A percentile compares a stretch with the other conserved stretches of the same genome.
Conservation (phyloP, 2,329 filamentous ascomycete species). For the Penicillium sp. region DNA sequence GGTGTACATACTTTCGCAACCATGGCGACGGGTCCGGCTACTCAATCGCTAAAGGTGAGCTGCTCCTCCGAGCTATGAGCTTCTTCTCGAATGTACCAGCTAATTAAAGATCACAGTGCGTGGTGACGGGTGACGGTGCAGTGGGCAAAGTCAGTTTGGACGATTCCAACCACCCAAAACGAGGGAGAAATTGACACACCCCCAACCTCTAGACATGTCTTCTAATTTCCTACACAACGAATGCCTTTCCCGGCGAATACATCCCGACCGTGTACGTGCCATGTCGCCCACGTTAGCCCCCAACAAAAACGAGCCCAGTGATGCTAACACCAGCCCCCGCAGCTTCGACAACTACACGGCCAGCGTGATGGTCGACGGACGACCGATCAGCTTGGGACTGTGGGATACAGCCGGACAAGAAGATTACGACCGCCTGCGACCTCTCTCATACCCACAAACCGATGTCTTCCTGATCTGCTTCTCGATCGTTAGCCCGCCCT, state of each 20-base stretch:
- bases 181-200: conserved; percentile 1
- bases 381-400: conserved; percentile 90
- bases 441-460: conserved; percentile 95
- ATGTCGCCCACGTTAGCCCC: neutral
- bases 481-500: conserved; percentile 94
- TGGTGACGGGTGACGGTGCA: conserved; percentile 98
- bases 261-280: conserved; percentile 75
- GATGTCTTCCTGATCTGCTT: conserved; percentile 99
- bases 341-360: conserved; percentile 99
- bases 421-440: conserved; percentile 92
- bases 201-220: conserved; percentile 73
- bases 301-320: neutral
- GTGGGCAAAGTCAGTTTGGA: conserved; percentile 78
- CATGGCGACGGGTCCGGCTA: conserved; percentile 76
- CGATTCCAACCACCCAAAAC: neutral
- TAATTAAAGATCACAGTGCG: conserved; percentile 64
- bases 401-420: conserved; percentile 99
- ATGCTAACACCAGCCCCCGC: conserved; percentile 17
- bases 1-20: conserved; percentile 18
- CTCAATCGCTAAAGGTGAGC: conserved; percentile 84
- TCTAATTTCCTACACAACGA: conserved; percentile 98
- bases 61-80: conserved; percentile 8
- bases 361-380: conserved; percentile 97
- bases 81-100: conserved; percentile 12
- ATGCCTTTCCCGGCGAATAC: conserved; percentile 99